Conservation (phyloP, 495 filamentous ascomycete species). For the Xylaria acuta region DNA sequence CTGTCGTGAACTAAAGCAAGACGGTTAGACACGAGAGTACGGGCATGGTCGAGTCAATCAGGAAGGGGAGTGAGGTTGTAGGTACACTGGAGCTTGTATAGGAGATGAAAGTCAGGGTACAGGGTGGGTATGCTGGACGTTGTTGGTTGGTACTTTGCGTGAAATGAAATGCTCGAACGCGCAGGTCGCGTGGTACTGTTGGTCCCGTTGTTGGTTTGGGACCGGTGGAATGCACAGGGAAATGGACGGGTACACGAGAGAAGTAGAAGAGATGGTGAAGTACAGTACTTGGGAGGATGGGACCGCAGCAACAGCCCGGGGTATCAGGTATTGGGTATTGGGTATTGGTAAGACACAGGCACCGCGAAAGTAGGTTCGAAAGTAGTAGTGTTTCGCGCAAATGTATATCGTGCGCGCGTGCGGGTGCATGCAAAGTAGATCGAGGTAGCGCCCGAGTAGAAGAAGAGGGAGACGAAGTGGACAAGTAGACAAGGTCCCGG, state of each 20-base stretch:
- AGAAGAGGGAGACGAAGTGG: constrained; percentile 28
- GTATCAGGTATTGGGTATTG: constrained; percentile 9
- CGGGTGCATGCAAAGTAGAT: constrained; percentile 33
- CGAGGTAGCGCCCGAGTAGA: constrained; percentile 29
- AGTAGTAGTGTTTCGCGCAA: constrained; percentile 21
- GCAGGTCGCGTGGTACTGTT: constrained; percentile 29
- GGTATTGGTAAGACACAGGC: constrained; percentile 18
- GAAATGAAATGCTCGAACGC: constrained; percentile 9
- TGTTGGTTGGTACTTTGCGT: constrained; percentile 26
- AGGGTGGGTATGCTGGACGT: constrained; percentile 22
- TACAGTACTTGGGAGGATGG: constrained; percentile 19
- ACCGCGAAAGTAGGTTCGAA: background rate
- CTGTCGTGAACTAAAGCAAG: constrained; percentile 17
- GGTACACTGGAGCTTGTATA: constrained; percentile 29
- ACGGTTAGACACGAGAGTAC: constrained; percentile 23
- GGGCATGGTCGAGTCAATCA: constrained; percentile 12
- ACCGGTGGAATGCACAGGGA: constrained; percentile 24
- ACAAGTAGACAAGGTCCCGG: constrained; percentile 29
- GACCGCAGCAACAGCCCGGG: constrained; percentile 6
- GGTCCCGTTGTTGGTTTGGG: constrained; percentile 24
- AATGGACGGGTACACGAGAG: constrained; percentile 25
- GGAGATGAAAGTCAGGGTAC: constrained; percentile 21
- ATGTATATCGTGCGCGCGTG: constrained; percentile 22
- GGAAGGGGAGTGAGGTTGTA: constrained; percentile 18
- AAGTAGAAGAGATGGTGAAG: constrained; percentile 15